These are phyloP conservation scores for Vaucheria bursata DNA, from an alignment of 352 stramenopile species.

Conservation along the genomic window DNA sequence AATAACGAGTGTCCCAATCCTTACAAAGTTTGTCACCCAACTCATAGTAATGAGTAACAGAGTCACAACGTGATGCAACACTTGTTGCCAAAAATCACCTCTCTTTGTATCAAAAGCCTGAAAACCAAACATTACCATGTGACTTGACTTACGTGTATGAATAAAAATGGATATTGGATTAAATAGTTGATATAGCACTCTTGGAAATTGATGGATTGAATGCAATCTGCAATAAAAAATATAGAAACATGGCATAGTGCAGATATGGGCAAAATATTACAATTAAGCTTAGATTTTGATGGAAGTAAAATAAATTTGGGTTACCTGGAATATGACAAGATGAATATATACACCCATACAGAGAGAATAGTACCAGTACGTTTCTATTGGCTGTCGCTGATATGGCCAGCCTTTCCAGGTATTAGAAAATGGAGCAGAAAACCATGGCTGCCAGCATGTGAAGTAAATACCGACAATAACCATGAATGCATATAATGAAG, in stretches of 20 bases:
- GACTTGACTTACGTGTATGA: not conserved
- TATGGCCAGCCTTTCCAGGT: not conserved
- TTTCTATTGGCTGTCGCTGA: not conserved
- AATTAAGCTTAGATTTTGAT: not conserved
- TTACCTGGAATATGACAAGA: constrained; percentile 35
- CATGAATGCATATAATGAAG: not conserved
- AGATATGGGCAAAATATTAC: not conserved
- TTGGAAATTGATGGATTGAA: not conserved
- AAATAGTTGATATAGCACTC: not conserved
- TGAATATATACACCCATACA: constrained; percentile 39
- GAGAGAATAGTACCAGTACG: constrained; percentile 21
- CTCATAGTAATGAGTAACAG: constrained; percentile 50
- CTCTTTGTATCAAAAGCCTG: constrained; percentile 42
- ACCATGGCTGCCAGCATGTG: constrained; percentile 16
- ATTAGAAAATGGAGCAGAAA: constrained; percentile 3
- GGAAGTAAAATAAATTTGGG: not conserved
- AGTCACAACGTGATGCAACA: constrained; percentile 53
- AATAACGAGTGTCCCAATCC: constrained; percentile 49
- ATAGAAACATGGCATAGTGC: not conserved
- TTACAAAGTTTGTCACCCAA: constrained; percentile 47
- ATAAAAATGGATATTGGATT: not conserved
- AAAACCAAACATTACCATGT: not conserved
- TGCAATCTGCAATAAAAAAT: not conserved
- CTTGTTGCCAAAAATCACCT: constrained; percentile 51
- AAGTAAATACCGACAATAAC: not conserved